Base-by-base conservation (phyloP, 1,139 yeast genomes). In the Sugiyamaella japonica region DNA sequence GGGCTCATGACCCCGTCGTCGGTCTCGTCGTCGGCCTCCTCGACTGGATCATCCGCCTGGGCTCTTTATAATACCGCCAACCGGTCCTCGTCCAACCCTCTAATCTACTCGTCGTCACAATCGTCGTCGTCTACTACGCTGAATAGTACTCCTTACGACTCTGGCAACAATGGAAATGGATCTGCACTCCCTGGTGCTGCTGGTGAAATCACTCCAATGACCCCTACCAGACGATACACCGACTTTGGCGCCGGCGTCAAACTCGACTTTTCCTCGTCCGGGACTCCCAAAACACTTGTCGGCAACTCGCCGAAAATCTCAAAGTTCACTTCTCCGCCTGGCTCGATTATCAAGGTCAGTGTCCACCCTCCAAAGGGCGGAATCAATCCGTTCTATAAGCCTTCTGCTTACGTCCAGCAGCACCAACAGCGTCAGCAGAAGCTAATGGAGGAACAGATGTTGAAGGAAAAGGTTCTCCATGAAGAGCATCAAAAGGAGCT, bases 381-480 rank as follows among this genome's bases (percentile, higher is more conserved):
- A 37, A 64, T 63, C 53, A 70, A 70, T 57, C 73, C 73, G 13
- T 70, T 70, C 59, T 70, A 70, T 61, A 59, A 65, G 52, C 71
- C 71, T 28, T 69, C 72, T n/a, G 48, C 69, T n/a, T 69, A 61
- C 55, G 56, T 69, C 38, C 34, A 53, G 37, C 46, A 32, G 25
- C 50, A 17, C 3, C 36, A 31, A 8, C 36, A 31, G 13, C 13
- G 13, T n/a, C 36, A 31, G 13, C 36, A 31, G 7, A 31, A 37
- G 9, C 44, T 28, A 3, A 20, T 20, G 25, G 25, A 20, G 25
- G 25, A 20, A 20, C 25, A 20, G 6, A 20, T 20, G 25, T 20
- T 20, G 25, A 20, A 20, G 25, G 25, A 20, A 20, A 20, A 20
- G 25, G 25, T 20, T 20, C 25, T 20, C 6, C 25, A 20, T 3